Evolutionary conservation across 2,329 filamentous ascomycete genomes (phyloP), one percentile per base, ranked within the genome.

Genomic region (Rachicladosporium sp.): DNA sequence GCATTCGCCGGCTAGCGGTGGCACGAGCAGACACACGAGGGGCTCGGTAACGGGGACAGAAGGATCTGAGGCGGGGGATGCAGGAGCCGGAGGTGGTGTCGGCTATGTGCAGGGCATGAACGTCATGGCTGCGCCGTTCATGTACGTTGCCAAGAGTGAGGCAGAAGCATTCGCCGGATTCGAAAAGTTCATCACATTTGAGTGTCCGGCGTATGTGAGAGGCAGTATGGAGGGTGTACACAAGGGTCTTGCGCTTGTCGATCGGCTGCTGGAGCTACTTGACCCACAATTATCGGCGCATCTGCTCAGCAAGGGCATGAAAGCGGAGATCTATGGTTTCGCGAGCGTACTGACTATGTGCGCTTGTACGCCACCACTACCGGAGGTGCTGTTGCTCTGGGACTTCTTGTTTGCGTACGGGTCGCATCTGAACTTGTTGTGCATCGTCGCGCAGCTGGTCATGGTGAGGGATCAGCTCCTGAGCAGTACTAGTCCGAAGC

Each of bases 41-140:
- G 53, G 52, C 11, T 59, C 55, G 2, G 63, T 80, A 40, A 54
- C 56, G 10, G 80, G 74, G 2, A 79, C 73, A 0, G 76, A 80
- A 54, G 70, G 77, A 45, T 72, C 80, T 48, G 76, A 80, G 46
- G 67, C 68, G 5, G 73, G 72, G 42, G 68, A 52, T 30, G 15
- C 15, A 19, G 15, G 46, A 10, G 35, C 41, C 21, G 47, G 67
- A 27, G 80, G 85, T 51, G 74, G 84, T 8, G 85, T 87, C 29
- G 88, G 84, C 31, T 98, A 98, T 53, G 89, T 98, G 2, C 91
- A 98, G 62, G 91, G 91, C 49, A 96, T 98, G 89, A 98, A 98
- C 58, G 91, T 98, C 31, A 74, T 98, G 10, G 89, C 88, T 7
- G 91, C 91, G 1, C 91, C 91, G 0, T 95, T 98, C 56, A 70